phyloP scores from a whole-genome alignment of 208 protist species.

The Naegleria lovaniensis region DNA sequence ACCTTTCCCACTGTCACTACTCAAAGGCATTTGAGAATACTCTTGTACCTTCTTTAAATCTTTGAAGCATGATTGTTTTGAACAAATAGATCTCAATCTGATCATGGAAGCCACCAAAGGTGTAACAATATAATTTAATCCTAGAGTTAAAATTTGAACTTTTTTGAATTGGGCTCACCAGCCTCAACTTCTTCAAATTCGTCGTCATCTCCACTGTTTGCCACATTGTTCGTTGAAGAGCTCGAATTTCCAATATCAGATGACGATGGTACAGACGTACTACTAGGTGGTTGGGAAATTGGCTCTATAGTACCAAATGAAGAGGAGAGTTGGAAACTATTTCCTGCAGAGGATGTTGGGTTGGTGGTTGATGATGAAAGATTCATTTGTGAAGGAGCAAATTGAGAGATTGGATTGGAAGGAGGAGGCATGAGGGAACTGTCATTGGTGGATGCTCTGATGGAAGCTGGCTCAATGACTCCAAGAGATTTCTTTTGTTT shows the following conservation, averaged over 20 bases:
- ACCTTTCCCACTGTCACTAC: no score
- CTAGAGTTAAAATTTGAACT: not conserved
- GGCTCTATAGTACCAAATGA: no score
- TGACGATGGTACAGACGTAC: not conserved
- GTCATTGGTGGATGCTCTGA: not conserved
- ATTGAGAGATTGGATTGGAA: not conserved
- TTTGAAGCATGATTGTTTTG: no score
- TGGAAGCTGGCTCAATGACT: not conserved
- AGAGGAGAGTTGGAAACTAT: no score
- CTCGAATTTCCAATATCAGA: not conserved
- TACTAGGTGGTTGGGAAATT: not conserved
- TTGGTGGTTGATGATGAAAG: no score
- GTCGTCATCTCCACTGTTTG: not conserved
- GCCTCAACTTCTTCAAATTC: not conserved
- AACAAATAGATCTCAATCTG: no score
- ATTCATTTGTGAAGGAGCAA: not conserved
- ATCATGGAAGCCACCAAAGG: no score
- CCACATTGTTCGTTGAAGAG: not conserved
- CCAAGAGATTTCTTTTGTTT: not conserved
- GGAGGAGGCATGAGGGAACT: not conserved
- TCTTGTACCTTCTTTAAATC: no score
- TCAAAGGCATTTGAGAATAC: no score
- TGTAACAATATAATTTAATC: not conserved
- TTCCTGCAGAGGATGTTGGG: no score
- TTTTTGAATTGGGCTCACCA: not conserved